Conservation (phyloP, 495 filamentous ascomycete species). For the Saxophila tyrrhenica region DNA sequence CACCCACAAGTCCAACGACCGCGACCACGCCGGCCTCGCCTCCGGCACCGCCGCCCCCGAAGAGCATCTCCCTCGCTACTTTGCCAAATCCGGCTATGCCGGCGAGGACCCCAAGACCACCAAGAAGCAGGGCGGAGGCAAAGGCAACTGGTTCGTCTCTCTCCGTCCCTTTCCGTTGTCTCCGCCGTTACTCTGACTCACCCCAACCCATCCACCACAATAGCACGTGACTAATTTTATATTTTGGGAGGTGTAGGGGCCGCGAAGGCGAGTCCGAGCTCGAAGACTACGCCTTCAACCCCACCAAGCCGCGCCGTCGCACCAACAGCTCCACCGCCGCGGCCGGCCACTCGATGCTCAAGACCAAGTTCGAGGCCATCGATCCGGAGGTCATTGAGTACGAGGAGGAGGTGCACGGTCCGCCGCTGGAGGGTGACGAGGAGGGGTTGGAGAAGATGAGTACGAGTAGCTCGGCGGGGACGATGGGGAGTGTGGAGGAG, state of each 20-base stretch:
- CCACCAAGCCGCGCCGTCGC: conserved; percentile 77
- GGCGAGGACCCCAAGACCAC: conserved; percentile 81
- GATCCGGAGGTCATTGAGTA: conserved; percentile 68
- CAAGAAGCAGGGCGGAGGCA: conserved; percentile 91
- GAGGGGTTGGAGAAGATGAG: conserved; percentile 30
- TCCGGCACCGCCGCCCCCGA: conserved; percentile 51
- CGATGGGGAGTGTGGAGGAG: conserved; percentile 24
- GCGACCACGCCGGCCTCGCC: conserved; percentile 62
- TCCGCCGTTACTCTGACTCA: conserved; percentile 6
- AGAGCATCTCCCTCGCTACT: conserved; percentile 77
- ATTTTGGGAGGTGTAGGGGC: conserved; percentile 47
- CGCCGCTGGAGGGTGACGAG: conserved; percentile 21
- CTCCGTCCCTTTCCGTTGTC: conserved; percentile 4
- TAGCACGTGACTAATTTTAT: not conserved
- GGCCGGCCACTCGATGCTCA: conserved; percentile 49
- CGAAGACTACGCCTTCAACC: conserved; percentile 66
- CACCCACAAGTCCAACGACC: conserved; percentile 83
- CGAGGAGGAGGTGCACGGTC: conserved; percentile 66
- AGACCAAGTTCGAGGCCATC: conserved; percentile 80
- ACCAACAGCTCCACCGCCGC: conserved; percentile 75
- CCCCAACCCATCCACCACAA: not conserved
- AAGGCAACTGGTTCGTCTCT: conserved; percentile 74
- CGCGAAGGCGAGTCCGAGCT: conserved; percentile 62
- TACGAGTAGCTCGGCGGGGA: conserved; percentile 20
- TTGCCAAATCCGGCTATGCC: conserved; percentile 73